A percentile compares a stretch with the other conserved stretches of the same genome.
phyloP scores from a whole-genome alignment of 805 yeast genomes.

The Yarrowia osloensis region DNA sequence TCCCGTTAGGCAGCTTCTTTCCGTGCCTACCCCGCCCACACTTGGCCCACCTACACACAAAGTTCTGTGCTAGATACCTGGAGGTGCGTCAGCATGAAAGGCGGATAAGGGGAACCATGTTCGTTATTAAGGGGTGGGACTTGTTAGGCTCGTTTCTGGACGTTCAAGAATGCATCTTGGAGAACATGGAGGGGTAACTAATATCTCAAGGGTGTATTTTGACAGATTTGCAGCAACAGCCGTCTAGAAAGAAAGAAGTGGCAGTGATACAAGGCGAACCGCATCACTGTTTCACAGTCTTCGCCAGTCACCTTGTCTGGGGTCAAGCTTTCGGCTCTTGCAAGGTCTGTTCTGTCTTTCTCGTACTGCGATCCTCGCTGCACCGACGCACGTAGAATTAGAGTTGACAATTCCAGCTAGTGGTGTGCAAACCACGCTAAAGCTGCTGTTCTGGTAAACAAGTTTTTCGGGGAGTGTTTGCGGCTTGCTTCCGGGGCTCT shows the following conservation, averaged over 20 bases:
- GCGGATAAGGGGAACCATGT: conserved; percentile 12
- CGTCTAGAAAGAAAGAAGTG: no score
- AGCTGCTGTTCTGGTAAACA: background rate
- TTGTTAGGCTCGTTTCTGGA: background rate
- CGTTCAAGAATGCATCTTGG: background rate
- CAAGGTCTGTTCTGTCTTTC: background rate
- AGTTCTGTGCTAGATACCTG: background rate
- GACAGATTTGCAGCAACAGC: no score
- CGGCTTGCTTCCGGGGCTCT: background rate
- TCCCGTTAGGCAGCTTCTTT: no score
- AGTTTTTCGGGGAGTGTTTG: background rate
- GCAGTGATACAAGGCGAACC: background rate
- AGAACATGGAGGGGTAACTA: background rate
- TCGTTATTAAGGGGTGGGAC: conserved; percentile 12
- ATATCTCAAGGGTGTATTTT: no score
- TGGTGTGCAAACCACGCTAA: background rate
- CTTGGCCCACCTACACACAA: background rate
- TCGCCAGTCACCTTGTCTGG: background rate
- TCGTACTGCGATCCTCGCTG: conserved; percentile 1
- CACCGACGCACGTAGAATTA: background rate
- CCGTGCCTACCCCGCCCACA: background rate
- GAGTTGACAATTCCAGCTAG: background rate
- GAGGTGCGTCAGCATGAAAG: conserved; percentile 11
- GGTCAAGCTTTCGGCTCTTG: conserved; percentile 18
- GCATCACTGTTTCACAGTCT: background rate